phyloP scores from a whole-genome alignment of 139 green algal genomes.

The Closterium sp. region DNA sequence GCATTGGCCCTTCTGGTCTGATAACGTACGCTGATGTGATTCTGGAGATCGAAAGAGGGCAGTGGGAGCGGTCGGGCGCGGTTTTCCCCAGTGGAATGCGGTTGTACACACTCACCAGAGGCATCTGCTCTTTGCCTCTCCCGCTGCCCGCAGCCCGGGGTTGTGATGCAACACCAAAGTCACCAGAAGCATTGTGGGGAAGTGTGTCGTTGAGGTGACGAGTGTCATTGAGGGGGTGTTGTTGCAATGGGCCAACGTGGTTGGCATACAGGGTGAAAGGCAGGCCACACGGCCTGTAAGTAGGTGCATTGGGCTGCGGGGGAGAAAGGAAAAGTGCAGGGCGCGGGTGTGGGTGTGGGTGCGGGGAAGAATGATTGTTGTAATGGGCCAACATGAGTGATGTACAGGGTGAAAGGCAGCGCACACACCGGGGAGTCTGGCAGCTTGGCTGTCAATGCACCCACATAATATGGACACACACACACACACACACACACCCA shows the following conservation, averaged over 20 bases:
- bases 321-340: too few relatives aligned
- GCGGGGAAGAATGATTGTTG: too few relatives aligned
- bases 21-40: not conserved
- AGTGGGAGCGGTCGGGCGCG: not conserved
- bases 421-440: too few relatives aligned
- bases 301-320: not conserved
- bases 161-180: not conserved
- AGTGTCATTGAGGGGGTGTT: not conserved
- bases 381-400: too few relatives aligned
- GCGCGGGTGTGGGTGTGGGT: too few relatives aligned
- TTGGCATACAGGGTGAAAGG: not conserved
- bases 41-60: not conserved
- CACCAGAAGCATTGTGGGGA: not conserved
- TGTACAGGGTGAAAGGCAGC: too few relatives aligned
- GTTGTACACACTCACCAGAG: not conserved
- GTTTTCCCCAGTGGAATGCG: not conserved
- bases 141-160: not conserved
- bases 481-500: not conserved
- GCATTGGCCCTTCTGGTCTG: not conserved
- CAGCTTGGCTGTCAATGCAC: too few relatives aligned
- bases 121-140: not conserved
- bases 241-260: not conserved
- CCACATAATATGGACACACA: too few relatives aligned
- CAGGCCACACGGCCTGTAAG: not conserved
- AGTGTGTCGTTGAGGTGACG: not conserved